Evolutionary conservation across 1,284 basidiomycete genomes (phyloP), one percentile per base, ranked within the genome.

Genomic region (Cryptococcus wingfieldii): DNA sequence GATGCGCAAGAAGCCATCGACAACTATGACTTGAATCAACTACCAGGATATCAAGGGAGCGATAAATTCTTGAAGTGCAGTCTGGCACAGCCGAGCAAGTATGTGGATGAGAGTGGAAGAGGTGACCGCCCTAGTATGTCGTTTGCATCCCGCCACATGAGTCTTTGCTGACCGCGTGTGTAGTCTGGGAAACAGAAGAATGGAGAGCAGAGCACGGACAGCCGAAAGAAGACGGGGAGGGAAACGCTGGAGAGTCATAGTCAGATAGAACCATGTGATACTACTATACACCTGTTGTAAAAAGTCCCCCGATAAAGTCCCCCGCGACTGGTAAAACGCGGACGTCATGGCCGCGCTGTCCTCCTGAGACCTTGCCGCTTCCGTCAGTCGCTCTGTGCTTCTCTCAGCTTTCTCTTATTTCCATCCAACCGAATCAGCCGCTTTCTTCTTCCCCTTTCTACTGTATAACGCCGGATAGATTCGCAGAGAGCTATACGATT

Each of bases 1-100:
- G 75, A 76, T 58, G 76, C 76, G 5, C 74, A 72, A 51, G 76
- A 78, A 59, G 76, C 76, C 2, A 77, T 78, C 23, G 76, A 78
- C 60, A 78, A 78, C 63, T 76, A 65, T 57, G 76, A 78, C 60
- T 56, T 78, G 53, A 78, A 78, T 56, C 72, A 76, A 55, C 59
- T 77, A 51, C 74, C 74, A 3, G 68, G 66, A 18, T 72, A 70
- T 54, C 62, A 59, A 45, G 74, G 74, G 6, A 57, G 68, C 50
- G 76, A 74, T 12, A 70, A 65, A 53, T 71, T 75, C 49, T 58
- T 78, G 45, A 77, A 77, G 54, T 76, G 75, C 52, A 70, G 63
- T 54, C 54, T 77, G 23, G 75, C 76, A 5, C 61, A 70, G 47
- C 72, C 72, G 38, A 69, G 72, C 59, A 72, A 68, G 61, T 74